Evolutionary conservation across 2,329 filamentous ascomycete genomes (phyloP).

Genomic region (Tolypocladium paradoxum): DNA sequence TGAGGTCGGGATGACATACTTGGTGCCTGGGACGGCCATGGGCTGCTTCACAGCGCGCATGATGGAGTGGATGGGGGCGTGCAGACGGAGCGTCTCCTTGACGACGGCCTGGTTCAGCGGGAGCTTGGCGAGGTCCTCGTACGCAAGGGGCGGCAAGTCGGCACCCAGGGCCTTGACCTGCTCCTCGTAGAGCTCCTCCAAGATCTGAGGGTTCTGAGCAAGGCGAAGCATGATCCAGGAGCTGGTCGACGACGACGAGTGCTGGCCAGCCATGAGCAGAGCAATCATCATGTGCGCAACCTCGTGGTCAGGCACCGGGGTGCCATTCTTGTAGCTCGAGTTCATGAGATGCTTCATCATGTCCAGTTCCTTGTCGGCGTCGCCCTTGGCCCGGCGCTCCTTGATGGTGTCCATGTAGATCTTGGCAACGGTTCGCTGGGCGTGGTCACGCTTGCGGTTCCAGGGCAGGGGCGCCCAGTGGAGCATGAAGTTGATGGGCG

Average conservation of each 20-base stretch:
- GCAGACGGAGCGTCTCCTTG: conserved; percentile 84
- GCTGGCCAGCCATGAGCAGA: conserved; percentile 83
- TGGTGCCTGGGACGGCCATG: conserved; percentile 72
- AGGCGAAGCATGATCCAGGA: conserved; percentile 79
- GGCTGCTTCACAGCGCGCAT: conserved; percentile 85
- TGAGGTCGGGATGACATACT: conserved; percentile 68
- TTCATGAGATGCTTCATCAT: conserved; percentile 90
- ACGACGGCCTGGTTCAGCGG: conserved; percentile 75
- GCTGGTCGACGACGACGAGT: conserved; percentile 75
- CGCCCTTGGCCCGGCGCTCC: conserved; percentile 46
- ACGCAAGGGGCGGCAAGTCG: conserved; percentile 63
- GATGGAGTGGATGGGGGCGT: conserved; percentile 91
- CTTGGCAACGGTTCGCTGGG: conserved; percentile 69
- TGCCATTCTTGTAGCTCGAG: conserved; percentile 75
- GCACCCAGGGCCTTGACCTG: conserved; percentile 64
- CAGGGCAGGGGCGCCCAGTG: conserved; percentile 84
- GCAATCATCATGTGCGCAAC: conserved; percentile 92
- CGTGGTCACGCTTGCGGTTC: conserved; percentile 70
- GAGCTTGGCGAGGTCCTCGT: conserved; percentile 68
- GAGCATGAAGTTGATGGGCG: conserved; percentile 80
- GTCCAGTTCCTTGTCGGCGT: conserved; percentile 48
- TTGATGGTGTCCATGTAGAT: conserved; percentile 76
- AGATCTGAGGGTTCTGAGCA: conserved; percentile 63
- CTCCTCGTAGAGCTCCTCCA: conserved; percentile 75
- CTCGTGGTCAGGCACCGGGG: conserved; percentile 67